Evolutionary conservation across 2,329 filamentous ascomycete species (phyloP).

Genomic region (Diaporthe aspalathi): DNA sequence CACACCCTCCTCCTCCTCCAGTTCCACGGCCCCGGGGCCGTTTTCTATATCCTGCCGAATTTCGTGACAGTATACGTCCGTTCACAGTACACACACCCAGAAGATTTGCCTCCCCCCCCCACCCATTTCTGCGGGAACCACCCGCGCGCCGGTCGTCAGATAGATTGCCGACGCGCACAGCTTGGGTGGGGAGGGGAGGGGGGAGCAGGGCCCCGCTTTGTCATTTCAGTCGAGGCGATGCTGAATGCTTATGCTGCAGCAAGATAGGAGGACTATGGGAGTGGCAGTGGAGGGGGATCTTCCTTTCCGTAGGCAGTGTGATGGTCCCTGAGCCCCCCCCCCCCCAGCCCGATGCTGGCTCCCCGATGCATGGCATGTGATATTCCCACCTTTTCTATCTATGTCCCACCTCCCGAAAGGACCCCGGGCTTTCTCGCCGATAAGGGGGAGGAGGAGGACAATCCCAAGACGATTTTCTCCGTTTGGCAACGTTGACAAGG

Average conservation of each 20-base stretch:
- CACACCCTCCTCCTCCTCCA: too few relatives aligned
- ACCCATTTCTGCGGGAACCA: neutral
- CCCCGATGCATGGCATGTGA: neutral
- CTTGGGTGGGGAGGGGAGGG: neutral
- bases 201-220: neutral
- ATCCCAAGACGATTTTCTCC: neutral
- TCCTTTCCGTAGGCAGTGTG: neutral
- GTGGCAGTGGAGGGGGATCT: neutral
- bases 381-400: neutral
- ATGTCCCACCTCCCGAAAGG: neutral
- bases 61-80: too few relatives aligned
- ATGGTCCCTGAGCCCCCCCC: too few relatives aligned
- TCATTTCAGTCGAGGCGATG: conserved; percentile 2
- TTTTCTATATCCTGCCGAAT: conserved; percentile 9
- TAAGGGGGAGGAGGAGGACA: too few relatives aligned
- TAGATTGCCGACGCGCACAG: neutral
- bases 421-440: neutral
- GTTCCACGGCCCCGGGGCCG: neutral
- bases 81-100: neutral
- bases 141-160: neutral
- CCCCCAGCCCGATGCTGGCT: neutral
- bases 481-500: neutral
- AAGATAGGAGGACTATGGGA: neutral
- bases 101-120: too few relatives aligned
- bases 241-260: neutral